Percentiles rank a stretch among this genome's conserved stretches.
Evolutionary conservation across 306 rosid species (phyloP).

Genomic region (Rosa multiflora): DNA sequence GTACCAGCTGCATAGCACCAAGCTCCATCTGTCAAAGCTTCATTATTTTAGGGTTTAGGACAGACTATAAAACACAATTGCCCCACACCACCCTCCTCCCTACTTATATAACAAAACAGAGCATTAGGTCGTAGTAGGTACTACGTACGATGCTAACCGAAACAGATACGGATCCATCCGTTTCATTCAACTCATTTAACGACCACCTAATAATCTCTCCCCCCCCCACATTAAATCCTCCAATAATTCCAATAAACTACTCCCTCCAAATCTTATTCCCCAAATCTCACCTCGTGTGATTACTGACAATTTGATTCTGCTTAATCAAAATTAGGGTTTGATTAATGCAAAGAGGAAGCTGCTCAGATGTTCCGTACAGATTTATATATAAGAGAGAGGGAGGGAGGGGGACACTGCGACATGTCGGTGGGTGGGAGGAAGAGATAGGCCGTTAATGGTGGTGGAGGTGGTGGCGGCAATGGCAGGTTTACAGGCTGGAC

Average conservation of each 20-base stretch:
- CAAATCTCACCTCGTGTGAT: constrained; percentile 7
- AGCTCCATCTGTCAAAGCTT: not conserved
- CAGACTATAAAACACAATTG: not conserved
- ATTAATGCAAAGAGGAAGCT: not conserved
- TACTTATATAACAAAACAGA: not conserved
- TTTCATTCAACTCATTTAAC: constrained; percentile 23
- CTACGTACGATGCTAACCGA: constrained; percentile 57
- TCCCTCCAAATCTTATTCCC: not conserved
- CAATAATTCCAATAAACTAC: not conserved
- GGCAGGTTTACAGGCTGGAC: constrained; percentile 93
- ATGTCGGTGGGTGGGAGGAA: constrained; percentile 37
- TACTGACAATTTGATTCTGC: constrained; percentile 7
- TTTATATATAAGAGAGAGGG: not conserved
- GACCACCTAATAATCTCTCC: constrained; percentile 26
- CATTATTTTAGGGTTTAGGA: not conserved
- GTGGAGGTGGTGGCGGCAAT: constrained; percentile 9
- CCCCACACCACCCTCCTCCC: not conserved
- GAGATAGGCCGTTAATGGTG: constrained; percentile 49
- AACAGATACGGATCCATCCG: constrained; percentile 43
- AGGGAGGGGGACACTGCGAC: not conserved
- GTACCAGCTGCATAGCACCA: not conserved
- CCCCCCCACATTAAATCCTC: not conserved
- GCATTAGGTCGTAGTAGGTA: constrained; percentile 39
- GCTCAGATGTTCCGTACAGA: not conserved
- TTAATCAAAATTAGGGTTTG: not conserved